Base-by-base conservation (phyloP, 495 filamentous ascomycete genomes). In the Hypoxylon trugodes region DNA sequence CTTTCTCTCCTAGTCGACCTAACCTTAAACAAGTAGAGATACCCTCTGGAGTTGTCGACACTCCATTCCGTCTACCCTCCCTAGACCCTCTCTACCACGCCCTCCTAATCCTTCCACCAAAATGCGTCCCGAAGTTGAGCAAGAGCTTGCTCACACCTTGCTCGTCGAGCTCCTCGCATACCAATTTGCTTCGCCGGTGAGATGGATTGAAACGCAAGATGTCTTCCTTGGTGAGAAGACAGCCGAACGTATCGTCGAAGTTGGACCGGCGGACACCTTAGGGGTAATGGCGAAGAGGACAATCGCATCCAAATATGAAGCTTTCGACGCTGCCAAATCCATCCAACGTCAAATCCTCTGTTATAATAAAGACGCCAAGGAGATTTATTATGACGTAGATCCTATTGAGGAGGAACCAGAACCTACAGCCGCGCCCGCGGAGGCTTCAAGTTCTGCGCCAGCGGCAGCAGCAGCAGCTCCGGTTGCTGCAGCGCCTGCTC, bases 171-270 rank as follows among this genome's bases (percentile, higher is more conserved):
- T 99, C 43, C 87, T 99, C 55, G 96, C 96, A 76, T 98, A 98
- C 78, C 95, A 99, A 75, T 99, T 99, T 77, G 95, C 95, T 67
- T 97, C 93, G 18, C 95, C 95, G 24, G 95, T 99, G 58, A 87
- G 95, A 86, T 99, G 95, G 89, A 99, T 99, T 76, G 95, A 98
- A 79, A 98, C 95, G 6, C 95, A 99, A 79, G 95, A 99, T 92
- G 96, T 99, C 50, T 91, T 99, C 68, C 90, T 99, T 36, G 93
- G 87, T 37, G 93, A 98, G 74, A 94, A 96, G 77, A 87, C 87
- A 38, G 96, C 95, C 13, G 95, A 99, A 82, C 88, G 96, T 63
- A 93, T 99, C 65, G 95, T 99, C 62, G 95, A 99, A 76, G 89
- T 99, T 71, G 95, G 95, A 68, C 95, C 95, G 6, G 93, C 94